Conservation (phyloP, 345 rosid genomes). For the Rhodomyrtus tomentosa region DNA sequence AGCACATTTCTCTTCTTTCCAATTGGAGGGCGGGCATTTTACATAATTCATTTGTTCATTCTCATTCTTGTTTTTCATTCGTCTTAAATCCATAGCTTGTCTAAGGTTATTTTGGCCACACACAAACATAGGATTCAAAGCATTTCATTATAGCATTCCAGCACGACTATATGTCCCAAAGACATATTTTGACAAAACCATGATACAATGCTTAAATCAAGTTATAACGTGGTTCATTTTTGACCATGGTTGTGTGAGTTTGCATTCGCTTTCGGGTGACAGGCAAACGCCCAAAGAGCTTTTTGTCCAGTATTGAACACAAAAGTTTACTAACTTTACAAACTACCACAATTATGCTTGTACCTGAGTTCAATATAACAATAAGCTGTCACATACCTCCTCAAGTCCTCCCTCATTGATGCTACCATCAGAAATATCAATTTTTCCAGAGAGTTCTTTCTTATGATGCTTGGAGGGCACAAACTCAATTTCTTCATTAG, state of each 20-base stretch:
- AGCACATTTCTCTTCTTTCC: background rate
- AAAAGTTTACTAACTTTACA: background rate
- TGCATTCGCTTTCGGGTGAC: background rate
- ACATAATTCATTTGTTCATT: background rate
- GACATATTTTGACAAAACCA: background rate
- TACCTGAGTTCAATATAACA: background rate
- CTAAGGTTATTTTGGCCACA: background rate
- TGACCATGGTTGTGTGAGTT: background rate
- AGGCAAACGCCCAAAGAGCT: background rate
- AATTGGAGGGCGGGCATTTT: background rate
- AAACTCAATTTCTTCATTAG: constrained; percentile 13
- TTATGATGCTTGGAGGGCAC: constrained; percentile 20
- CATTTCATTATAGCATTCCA: background rate
- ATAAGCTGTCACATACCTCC: background rate
- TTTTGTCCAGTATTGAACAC: background rate
- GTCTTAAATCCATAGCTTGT: background rate
- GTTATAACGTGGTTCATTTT: background rate
- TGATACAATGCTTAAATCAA: background rate
- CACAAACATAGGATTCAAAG: background rate
- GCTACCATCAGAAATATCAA: constrained; percentile 9
- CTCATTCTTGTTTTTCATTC: background rate
- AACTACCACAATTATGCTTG: background rate
- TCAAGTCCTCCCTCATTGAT: background rate
- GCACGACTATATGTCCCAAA: background rate
- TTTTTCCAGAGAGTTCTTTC: constrained; percentile 20